phyloP scores from a whole-genome alignment of 2,329 filamentous ascomycete genomes.

The Tolypocladium tropicale region DNA sequence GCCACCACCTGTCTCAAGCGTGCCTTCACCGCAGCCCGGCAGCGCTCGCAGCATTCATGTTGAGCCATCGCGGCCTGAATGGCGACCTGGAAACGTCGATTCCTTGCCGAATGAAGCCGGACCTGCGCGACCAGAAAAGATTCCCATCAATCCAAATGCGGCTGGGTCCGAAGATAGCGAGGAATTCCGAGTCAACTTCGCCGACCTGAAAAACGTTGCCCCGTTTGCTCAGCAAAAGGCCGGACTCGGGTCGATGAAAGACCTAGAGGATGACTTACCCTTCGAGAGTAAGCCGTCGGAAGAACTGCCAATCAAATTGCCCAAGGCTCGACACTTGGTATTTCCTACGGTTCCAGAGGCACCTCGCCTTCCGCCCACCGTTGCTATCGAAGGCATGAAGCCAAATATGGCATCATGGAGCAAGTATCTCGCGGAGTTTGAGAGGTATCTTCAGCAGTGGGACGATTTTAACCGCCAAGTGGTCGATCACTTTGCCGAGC shows the following conservation, averaged over 20 bases:
- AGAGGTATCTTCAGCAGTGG: conserved; percentile 41
- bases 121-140: conserved; percentile 6
- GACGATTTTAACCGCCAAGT: conserved; percentile 39
- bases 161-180: conserved; percentile 46
- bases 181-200: conserved; percentile 42
- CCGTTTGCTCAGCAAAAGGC: conserved; percentile 37
- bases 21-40: conserved; percentile 9
- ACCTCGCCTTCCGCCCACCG: conserved; percentile 34
- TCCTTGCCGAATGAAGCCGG: conserved; percentile 12
- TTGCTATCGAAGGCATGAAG: conserved; percentile 32
- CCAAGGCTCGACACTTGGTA: conserved; percentile 22
- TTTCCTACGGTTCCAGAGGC: conserved; percentile 40
- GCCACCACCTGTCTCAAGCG: conserved; percentile 24
- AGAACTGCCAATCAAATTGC: conserved; percentile 25
- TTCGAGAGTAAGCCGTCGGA: conserved; percentile 43
- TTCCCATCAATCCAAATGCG: conserved; percentile 21
- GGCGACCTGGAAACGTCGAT: conserved; percentile 40
- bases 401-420: conserved; percentile 33
- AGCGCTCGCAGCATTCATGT: conserved; percentile 43
- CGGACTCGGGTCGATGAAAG: conserved; percentile 43
- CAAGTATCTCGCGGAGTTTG: conserved; percentile 43
- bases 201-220: conserved; percentile 45
- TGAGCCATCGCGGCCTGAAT: conserved; percentile 49
- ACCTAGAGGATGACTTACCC: conserved; percentile 45
- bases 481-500: conserved; percentile 44